Conservation (phyloP, 2,329 filamentous ascomycete genomes). For the Dothidotthia symphoricarpi region DNA sequence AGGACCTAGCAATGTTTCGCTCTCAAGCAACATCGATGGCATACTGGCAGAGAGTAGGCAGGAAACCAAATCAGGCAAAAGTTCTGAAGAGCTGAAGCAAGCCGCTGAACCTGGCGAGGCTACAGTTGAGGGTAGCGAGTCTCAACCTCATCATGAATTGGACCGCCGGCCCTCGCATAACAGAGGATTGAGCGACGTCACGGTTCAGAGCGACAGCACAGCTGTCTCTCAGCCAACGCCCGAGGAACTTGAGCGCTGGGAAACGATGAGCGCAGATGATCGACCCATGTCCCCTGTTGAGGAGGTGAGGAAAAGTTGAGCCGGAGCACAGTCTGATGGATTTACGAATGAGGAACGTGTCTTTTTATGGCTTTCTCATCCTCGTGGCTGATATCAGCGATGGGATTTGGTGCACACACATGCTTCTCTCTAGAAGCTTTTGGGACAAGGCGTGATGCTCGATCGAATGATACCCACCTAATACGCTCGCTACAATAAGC, state of each 20-base stretch:
- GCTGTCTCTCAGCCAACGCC: slow-evolving; percentile 37
- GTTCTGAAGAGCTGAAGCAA: not conserved
- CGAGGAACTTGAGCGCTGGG: slow-evolving; percentile 35
- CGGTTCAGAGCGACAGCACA: slow-evolving; percentile 35
- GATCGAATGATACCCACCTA: too few relatives aligned
- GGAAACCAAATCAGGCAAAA: not conserved
- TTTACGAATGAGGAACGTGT: too few relatives aligned
- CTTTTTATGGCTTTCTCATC: too few relatives aligned
- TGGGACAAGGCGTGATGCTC: too few relatives aligned
- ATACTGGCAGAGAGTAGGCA: slow-evolving; percentile 16
- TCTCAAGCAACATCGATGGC: slow-evolving; percentile 32
- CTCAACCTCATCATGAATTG: too few relatives aligned
- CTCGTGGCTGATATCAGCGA: too few relatives aligned
- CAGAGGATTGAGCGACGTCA: slow-evolving; percentile 33
- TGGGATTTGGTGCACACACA: too few relatives aligned
- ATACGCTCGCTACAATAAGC: too few relatives aligned
- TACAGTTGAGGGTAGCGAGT: not conserved
- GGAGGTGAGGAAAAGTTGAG: too few relatives aligned
- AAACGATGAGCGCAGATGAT: not conserved
- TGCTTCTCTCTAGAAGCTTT: too few relatives aligned
- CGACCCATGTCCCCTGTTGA: too few relatives aligned
- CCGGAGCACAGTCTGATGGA: too few relatives aligned
- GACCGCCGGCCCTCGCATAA: slow-evolving; percentile 33
- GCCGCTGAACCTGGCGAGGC: not conserved
- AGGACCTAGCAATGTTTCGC: slow-evolving; percentile 27